Evolutionary conservation across 2,329 filamentous ascomycete species (phyloP).

Genomic region (Cryphonectria parasitica): DNA sequence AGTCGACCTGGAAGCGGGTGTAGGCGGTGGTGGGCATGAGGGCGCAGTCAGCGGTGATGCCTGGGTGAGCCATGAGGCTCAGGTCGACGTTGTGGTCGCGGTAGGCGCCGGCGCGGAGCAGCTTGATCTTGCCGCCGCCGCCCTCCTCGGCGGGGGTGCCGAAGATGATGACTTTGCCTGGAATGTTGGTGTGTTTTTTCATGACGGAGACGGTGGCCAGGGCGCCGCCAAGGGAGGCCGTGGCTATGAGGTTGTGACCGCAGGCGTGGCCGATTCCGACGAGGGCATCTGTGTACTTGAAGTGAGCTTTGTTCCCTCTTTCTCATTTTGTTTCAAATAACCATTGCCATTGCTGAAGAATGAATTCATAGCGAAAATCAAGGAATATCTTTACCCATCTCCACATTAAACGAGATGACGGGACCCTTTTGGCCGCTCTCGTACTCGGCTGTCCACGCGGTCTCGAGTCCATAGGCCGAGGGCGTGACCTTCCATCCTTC

Average conservation of each 20-base stretch:
- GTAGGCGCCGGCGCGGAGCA: conserved; percentile 50
- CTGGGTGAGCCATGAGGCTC: conserved; percentile 48
- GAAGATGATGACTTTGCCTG: conserved; percentile 50
- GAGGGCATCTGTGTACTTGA: conserved; percentile 48
- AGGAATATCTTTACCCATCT: conserved; percentile 45
- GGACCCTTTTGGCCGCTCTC: conserved; percentile 51
- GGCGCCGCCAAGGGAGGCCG: conserved; percentile 50
- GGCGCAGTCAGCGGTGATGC: conserved; percentile 48
- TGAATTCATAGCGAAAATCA: too few species aligned
- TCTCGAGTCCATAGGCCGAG: conserved; percentile 55
- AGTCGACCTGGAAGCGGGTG: conserved; percentile 52
- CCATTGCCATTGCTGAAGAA: too few species aligned
- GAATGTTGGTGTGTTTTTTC: conserved; percentile 41
- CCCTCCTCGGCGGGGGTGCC: conserved; percentile 55
- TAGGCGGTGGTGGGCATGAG: conserved; percentile 58
- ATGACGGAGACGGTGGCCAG: conserved; percentile 52
- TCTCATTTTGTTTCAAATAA: too few species aligned
- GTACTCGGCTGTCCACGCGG: conserved; percentile 56
- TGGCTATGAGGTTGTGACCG: conserved; percentile 59
- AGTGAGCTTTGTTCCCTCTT: neutral
- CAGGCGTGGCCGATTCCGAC: conserved; percentile 57
- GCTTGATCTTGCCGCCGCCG: conserved; percentile 47
- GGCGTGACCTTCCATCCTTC: conserved; percentile 54
- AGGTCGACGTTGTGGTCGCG: conserved; percentile 43
- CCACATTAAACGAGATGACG: conserved; percentile 51